Evolutionary conservation across 257 asterid species (phyloP).

Genomic region (Solanum chiquidenum): DNA sequence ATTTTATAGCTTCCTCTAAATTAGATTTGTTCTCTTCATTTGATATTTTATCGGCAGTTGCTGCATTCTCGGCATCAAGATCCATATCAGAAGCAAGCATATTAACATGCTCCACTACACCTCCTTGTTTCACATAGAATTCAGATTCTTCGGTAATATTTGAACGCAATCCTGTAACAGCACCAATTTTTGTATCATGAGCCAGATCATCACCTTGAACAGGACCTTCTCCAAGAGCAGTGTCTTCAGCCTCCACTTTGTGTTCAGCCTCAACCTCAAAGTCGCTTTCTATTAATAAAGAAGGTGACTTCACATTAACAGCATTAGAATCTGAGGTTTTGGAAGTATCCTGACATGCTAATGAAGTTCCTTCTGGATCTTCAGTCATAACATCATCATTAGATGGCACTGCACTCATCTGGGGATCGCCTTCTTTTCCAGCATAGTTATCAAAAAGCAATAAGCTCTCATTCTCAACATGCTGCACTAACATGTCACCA

Average conservation of each 20-base stretch:
- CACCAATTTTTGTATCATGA: conserved; percentile 10
- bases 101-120: neutral
- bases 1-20: neutral
- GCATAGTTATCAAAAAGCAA: neutral
- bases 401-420: neutral
- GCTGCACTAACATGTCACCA: conserved; percentile 17
- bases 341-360: conserved; percentile 8
- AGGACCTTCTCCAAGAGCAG: conserved; percentile 9
- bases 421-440: neutral
- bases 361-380: conserved; percentile 6
- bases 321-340: conserved; percentile 12
- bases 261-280: conserved; percentile 12
- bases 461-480: conserved; percentile 6
- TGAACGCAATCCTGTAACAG: neutral
- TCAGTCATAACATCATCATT: conserved; percentile 2
- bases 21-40: neutral
- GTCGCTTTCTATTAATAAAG: neutral
- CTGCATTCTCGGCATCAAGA: neutral
- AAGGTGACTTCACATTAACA: conserved; percentile 3
- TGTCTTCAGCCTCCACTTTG: neutral
- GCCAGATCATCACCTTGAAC: conserved; percentile 3
- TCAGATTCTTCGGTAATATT: neutral
- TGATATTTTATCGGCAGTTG: neutral
- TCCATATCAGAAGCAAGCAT: neutral
- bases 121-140: neutral